phyloP scores from a whole-genome alignment of 768 basidiomycete genomes.

The Xanthoconium purpureum region DNA sequence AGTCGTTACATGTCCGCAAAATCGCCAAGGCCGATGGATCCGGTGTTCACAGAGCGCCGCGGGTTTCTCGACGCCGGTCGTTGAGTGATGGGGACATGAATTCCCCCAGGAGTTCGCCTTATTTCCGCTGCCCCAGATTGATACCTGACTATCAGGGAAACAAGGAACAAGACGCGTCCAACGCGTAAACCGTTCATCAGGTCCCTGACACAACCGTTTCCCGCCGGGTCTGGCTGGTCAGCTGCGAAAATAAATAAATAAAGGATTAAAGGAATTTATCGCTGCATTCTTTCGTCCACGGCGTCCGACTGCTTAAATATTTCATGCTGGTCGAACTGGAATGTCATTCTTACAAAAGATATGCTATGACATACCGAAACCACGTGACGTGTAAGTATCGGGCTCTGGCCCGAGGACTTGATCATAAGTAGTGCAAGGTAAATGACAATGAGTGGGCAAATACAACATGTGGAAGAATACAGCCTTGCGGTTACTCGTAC shows the following conservation, averaged over 20 bases:
- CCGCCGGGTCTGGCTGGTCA: background rate
- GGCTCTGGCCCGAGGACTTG: background rate
- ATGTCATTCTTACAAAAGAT: too few species aligned
- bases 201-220: background rate
- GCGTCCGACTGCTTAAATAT: background rate
- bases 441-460: background rate
- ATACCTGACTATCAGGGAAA: background rate
- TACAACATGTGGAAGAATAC: slow-evolving; percentile 11
- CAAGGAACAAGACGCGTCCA: slow-evolving; percentile 7
- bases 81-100: slow-evolving; percentile 26
- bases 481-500: slow-evolving; percentile 15
- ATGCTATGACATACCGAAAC: background rate
- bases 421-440: background rate
- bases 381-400: slow-evolving; percentile 8
- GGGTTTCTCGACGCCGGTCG: background rate
- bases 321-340: too few species aligned
- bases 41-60: slow-evolving; percentile 21
- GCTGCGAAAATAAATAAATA: background rate
- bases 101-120: slow-evolving; percentile 13
- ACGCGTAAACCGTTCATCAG: slow-evolving; percentile 11
- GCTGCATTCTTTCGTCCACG: background rate
- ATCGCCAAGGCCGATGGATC: slow-evolving; percentile 56
- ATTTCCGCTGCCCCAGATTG: background rate
- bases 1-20: slow-evolving; percentile 55
- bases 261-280: slow-evolving; percentile 1